phyloP scores from a whole-genome alignment of 495 filamentous ascomycete species.

The Penicillium bovifimosum region DNA sequence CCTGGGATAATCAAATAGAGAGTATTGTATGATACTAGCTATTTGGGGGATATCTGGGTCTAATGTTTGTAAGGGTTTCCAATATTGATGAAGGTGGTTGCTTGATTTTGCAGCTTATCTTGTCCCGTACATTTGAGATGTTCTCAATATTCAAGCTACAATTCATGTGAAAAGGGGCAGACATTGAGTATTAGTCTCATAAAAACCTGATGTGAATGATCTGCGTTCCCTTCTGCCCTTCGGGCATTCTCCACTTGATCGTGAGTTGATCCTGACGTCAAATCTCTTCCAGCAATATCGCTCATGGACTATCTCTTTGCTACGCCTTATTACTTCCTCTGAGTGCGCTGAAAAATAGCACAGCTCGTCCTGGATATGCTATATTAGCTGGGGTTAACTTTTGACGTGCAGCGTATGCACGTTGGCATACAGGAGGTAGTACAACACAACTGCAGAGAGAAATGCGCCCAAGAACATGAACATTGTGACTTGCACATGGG shows the following conservation, averaged over 20 bases:
- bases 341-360: no score
- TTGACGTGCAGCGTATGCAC: background rate
- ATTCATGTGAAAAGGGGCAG: background rate
- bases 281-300: background rate
- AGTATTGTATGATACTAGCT: background rate
- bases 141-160: background rate
- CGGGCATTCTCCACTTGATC: background rate
- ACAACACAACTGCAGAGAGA: background rate
- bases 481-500: background rate
- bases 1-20: background rate
- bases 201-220: background rate
- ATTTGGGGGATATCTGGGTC: no score
- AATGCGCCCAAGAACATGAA: background rate
- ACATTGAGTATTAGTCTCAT: background rate
- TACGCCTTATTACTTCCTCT: no score
- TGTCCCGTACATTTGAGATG: background rate
- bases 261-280: background rate
- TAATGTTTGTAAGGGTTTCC: background rate
- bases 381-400: background rate
- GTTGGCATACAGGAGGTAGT: background rate
- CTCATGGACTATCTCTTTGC: no score
- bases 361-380: background rate
- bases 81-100: background rate
- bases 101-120: no score
- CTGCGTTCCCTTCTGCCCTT: background rate